phyloP scores from a whole-genome alignment of 352 stramenopile species.

The Sclerospora graminicola region DNA sequence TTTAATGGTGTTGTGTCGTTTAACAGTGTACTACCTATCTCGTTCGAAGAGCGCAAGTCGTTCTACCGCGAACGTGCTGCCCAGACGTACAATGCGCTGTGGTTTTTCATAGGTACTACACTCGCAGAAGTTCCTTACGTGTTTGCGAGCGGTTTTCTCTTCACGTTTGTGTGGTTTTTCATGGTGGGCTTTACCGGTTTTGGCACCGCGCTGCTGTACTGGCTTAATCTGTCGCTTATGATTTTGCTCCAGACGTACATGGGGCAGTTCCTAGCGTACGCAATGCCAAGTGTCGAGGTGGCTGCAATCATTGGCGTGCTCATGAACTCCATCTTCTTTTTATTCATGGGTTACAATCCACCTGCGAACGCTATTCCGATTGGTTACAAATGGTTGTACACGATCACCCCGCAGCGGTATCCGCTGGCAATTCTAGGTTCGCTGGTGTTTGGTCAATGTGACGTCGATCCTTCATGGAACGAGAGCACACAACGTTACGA shows the following conservation, averaged over 20 bases:
- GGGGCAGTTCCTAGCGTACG: conserved; percentile 15
- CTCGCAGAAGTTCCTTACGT: conserved; percentile 70
- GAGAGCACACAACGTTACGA: conserved; percentile 6
- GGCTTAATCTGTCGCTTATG: conserved; percentile 21
- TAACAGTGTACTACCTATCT: conserved; percentile 15
- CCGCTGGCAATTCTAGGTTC: conserved; percentile 8
- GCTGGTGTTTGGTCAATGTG: conserved; percentile 19
- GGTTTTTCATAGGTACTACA: conserved; percentile 78
- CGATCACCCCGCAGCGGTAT: conserved; percentile 23
- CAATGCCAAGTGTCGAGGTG: conserved; percentile 6
- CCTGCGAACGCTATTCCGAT: conserved; percentile 17
- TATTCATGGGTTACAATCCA: conserved; percentile 24
- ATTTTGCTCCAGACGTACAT: conserved; percentile 31
- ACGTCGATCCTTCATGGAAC: conserved; percentile 17
- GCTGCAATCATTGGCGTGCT: conserved; percentile 14
- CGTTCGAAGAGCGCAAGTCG: conserved; percentile 13
- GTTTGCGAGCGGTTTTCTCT: conserved; percentile 29
- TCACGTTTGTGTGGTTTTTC: conserved; percentile 30
- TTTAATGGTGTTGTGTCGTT: conserved; percentile 68
- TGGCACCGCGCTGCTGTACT: conserved; percentile 19
- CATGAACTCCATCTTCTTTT: conserved; percentile 16
- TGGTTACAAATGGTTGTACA: conserved; percentile 5
- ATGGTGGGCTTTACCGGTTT: conserved; percentile 26
- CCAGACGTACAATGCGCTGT: conserved; percentile 81
- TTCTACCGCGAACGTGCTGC: conserved; percentile 86